phyloP scores from a whole-genome alignment of 176 grass and related monocot genomes.

The Elymus sibiricus region DNA sequence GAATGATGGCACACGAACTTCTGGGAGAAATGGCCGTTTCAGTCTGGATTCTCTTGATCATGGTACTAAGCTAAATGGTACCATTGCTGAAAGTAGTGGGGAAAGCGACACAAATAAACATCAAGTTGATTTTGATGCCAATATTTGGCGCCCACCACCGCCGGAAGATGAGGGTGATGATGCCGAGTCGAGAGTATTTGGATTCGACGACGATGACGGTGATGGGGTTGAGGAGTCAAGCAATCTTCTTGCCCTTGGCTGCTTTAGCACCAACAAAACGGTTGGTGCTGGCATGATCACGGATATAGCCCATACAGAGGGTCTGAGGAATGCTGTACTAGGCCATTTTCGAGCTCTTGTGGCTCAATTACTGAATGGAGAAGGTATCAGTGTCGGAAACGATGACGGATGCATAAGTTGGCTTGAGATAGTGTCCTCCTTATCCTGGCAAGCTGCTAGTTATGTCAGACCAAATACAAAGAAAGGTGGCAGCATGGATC shows the following conservation, averaged over 20 bases:
- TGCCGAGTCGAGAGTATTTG: slow-evolving; percentile 51
- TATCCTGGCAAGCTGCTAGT: slow-evolving; percentile 80
- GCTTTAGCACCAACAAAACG: slow-evolving; percentile 33
- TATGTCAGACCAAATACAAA: slow-evolving; percentile 90
- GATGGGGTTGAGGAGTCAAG: slow-evolving; percentile 49
- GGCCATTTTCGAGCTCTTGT: slow-evolving; percentile 81
- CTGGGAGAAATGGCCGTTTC: slow-evolving; percentile 26
- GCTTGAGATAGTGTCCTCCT: slow-evolving; percentile 68
- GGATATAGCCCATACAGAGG: slow-evolving; percentile 44
- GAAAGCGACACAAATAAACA: slow-evolving; percentile 21
- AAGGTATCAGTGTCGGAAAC: slow-evolving; percentile 58
- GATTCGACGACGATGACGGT: slow-evolving; percentile 44
- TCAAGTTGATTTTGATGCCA: slow-evolving; percentile 40
- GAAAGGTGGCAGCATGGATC: slow-evolving; percentile 97
- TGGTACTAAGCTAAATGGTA: slow-evolving; percentile 22
- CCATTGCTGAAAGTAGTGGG: background rate
- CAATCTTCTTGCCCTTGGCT: slow-evolving; percentile 36
- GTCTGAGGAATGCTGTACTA: slow-evolving; percentile 50
- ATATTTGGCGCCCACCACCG: slow-evolving; percentile 52
- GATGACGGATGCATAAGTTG: slow-evolving; percentile 45
- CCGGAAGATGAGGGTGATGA: slow-evolving; percentile 67
- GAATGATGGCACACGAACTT: slow-evolving; percentile 23
- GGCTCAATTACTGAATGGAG: slow-evolving; percentile 81
- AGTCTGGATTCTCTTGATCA: slow-evolving; percentile 48
- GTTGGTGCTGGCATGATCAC: slow-evolving; percentile 26